Evolutionary conservation across 305 asterid genomes (phyloP).

Genomic region (Fraxinus latifolia): DNA sequence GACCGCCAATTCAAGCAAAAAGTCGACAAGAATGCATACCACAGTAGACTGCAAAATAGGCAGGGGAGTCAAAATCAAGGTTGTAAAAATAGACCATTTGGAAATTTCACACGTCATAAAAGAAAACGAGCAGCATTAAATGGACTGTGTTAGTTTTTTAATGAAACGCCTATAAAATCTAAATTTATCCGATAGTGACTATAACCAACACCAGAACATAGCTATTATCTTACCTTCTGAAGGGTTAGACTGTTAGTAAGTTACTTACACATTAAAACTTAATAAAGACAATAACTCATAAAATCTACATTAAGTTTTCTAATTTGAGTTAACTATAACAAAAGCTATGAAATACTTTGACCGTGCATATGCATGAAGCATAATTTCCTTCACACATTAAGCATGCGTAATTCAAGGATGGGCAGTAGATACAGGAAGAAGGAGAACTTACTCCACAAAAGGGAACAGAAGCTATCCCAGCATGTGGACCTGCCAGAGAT

Average conservation of each 20-base stretch:
- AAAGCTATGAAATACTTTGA: background rate
- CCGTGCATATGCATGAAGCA: background rate
- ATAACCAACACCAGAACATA: background rate
- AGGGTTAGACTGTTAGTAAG: background rate
- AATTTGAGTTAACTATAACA: background rate
- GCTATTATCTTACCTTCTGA: background rate
- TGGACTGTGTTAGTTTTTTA: background rate
- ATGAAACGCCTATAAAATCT: background rate
- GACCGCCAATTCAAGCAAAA: conserved; percentile 51
- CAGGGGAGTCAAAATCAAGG: conserved; percentile 18
- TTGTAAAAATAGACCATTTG: background rate
- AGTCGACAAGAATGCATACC: conserved; percentile 63
- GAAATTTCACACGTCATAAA: background rate
- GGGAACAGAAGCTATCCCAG: conserved; percentile 83
- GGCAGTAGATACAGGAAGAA: background rate
- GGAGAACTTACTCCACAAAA: conserved; percentile 68
- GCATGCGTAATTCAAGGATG: background rate
- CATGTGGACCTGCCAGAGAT: conserved; percentile 95
- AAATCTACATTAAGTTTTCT: background rate
- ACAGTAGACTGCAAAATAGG: conserved; percentile 55
- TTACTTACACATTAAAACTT: background rate
- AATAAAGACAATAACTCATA: background rate
- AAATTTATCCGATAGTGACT: background rate
- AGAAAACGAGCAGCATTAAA: background rate
- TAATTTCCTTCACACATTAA: background rate